A percentile compares a stretch with the other conserved stretches of the same genome.
Conservation (phyloP, 2,329 filamentous ascomycete genomes). For the Acrodontium crateriforme region DNA sequence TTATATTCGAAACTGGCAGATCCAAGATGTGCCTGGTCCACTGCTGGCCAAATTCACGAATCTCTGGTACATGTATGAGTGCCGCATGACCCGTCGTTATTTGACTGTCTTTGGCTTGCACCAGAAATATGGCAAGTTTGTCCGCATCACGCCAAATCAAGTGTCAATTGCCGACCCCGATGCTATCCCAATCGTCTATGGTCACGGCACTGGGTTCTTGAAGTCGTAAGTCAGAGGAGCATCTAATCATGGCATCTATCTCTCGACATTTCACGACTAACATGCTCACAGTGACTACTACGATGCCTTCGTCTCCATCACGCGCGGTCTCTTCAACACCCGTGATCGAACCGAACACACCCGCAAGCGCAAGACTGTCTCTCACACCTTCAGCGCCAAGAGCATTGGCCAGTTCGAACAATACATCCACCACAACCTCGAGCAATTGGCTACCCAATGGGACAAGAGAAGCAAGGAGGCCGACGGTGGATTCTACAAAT, state of each 20-base stretch:
- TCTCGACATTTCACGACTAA: conserved; percentile 2
- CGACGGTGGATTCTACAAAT: conserved; percentile 36
- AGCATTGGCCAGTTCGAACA: conserved; percentile 64
- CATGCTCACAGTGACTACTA: conserved; percentile 56
- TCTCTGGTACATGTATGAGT: conserved; percentile 59
- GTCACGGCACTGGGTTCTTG: conserved; percentile 40
- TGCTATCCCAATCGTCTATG: conserved; percentile 67
- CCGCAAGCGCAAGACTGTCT: conserved; percentile 77
- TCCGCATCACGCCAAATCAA: conserved; percentile 74
- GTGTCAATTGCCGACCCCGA: conserved; percentile 46
- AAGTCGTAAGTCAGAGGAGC: conserved; percentile 27
- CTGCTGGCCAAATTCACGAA: conserved; percentile 58
- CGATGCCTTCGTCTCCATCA: conserved; percentile 80
- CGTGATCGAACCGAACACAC: conserved; percentile 68
- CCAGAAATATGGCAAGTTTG: conserved; percentile 61
- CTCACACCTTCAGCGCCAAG: conserved; percentile 76
- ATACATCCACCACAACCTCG: conserved; percentile 70
- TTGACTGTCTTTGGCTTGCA: conserved; percentile 58
- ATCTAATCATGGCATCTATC: too few relatives aligned
- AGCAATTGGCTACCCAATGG: conserved; percentile 59
- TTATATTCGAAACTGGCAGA: conserved; percentile 46
- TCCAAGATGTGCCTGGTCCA: conserved; percentile 43
- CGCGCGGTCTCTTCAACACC: conserved; percentile 78
- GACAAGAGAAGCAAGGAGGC: conserved; percentile 45
- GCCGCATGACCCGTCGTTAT: conserved; percentile 45